These are phyloP conservation scores for Solanum boliviense DNA, from an alignment of 257 asterid species.

Conservation along the genomic window DNA sequence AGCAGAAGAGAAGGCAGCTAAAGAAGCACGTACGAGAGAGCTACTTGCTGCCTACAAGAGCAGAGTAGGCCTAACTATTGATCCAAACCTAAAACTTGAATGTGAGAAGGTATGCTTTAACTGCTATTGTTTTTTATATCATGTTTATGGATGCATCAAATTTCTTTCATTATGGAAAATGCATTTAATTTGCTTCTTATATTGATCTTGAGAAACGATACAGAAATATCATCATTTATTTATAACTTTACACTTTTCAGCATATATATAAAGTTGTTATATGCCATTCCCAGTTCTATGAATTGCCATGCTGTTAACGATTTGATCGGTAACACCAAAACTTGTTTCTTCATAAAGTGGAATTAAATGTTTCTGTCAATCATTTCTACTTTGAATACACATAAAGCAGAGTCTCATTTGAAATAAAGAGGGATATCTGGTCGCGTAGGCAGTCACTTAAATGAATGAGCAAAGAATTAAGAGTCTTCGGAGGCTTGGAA, in stretches of 20 bases:
- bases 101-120: conserved; percentile 50
- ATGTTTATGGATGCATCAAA: not conserved
- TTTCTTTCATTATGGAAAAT: not conserved
- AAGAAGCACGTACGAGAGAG: conserved; percentile 63
- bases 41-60: conserved; percentile 59
- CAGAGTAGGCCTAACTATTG: conserved; percentile 54
- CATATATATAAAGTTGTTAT: not conserved
- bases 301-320: not conserved
- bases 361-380: not conserved
- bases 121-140: not conserved
- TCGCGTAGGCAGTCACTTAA: not conserved
- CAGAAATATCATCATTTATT: not conserved
- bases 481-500: not conserved
- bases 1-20: conserved; percentile 59
- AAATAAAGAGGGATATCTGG: not conserved
- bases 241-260: not conserved
- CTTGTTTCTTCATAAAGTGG: not conserved
- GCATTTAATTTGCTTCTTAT: not conserved
- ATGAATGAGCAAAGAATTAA: not conserved
- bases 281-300: not conserved
- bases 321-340: not conserved
- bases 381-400: not conserved
- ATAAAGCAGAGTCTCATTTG: not conserved
- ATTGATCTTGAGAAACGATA: not conserved
- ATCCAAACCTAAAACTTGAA: conserved; percentile 61